These are phyloP conservation scores for Parachaetomium inaequale DNA, from an alignment of 495 filamentous ascomycete genomes.

Conservation along the genomic window DNA sequence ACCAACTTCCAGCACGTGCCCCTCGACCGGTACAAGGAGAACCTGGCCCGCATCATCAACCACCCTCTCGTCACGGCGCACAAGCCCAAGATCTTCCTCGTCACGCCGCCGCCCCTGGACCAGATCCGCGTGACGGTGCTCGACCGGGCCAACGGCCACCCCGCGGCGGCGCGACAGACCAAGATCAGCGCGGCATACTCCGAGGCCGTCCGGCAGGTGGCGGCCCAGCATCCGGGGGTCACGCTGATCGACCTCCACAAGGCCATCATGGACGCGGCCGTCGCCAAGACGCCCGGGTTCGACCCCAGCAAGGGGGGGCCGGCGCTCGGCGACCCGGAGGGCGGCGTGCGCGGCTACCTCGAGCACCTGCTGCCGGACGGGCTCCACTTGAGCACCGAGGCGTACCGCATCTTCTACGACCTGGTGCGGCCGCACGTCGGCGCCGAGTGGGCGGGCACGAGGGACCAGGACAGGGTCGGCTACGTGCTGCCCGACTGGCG, in stretches of 20 bases:
- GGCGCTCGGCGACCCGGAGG: slow-evolving; percentile 40
- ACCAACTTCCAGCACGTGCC: slow-evolving; percentile 67
- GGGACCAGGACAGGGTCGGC: slow-evolving; percentile 27
- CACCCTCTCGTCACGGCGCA: slow-evolving; percentile 67
- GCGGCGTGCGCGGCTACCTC: slow-evolving; percentile 43
- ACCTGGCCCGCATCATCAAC: slow-evolving; percentile 63
- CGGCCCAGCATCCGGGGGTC: slow-evolving; percentile 53
- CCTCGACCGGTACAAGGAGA: slow-evolving; percentile 64
- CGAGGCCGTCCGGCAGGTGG: slow-evolving; percentile 63
- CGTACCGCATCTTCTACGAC: slow-evolving; percentile 49
- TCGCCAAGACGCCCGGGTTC: slow-evolving; percentile 38
- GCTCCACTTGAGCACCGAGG: slow-evolving; percentile 50
- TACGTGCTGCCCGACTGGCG: slow-evolving; percentile 47
- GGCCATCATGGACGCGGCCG: slow-evolving; percentile 61
- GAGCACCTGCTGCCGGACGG: slow-evolving; percentile 51
- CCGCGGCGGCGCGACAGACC: slow-evolving; percentile 56
- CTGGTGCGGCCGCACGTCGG: slow-evolving; percentile 42
- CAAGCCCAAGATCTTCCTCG: slow-evolving; percentile 65
- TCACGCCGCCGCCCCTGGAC: slow-evolving; percentile 77
- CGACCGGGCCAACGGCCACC: slow-evolving; percentile 50
- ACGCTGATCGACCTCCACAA: slow-evolving; percentile 73
- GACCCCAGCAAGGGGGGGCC: slow-evolving; percentile 40
- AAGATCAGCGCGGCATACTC: slow-evolving; percentile 66
- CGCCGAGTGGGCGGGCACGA: slow-evolving; percentile 34
- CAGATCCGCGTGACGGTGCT: slow-evolving; percentile 60